Evolutionary conservation across 768 basidiomycete species (phyloP).

Genomic region (Mycena galopus): DNA sequence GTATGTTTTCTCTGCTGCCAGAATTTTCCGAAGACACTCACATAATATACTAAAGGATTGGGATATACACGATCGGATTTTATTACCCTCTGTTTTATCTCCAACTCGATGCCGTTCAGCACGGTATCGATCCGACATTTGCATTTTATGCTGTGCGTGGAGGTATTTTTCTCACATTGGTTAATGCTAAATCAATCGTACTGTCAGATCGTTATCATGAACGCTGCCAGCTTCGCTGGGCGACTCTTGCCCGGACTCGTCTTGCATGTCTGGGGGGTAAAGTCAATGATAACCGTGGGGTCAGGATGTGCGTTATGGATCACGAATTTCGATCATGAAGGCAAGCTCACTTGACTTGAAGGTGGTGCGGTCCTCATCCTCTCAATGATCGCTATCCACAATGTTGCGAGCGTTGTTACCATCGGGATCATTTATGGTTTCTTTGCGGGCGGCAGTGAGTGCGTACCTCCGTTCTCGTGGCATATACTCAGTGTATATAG

Average conservation of each 20-base stretch:
- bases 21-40: background rate
- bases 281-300: conserved; percentile 49
- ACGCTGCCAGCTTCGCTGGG: conserved; percentile 51
- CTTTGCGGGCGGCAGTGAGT: conserved; percentile 57
- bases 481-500: background rate
- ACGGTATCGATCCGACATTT: conserved; percentile 58
- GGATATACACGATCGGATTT: conserved; percentile 52
- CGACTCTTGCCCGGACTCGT: conserved; percentile 52
- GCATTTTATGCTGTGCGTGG: conserved; percentile 67
- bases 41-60: conserved; percentile 41
- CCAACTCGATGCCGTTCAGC: conserved; percentile 65
- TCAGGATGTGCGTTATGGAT: no score
- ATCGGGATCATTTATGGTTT: conserved; percentile 57
- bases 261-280: conserved; percentile 43
- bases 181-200: conserved; percentile 28
- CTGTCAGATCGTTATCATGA: conserved; percentile 53
- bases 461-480: background rate
- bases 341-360: no score
- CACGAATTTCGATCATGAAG: no score
- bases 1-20: conserved; percentile 35
- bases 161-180: conserved; percentile 11
- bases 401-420: conserved; percentile 44
- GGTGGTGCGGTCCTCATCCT: conserved; percentile 52
- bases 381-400: conserved; percentile 49
- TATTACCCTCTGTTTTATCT: conserved; percentile 70